Base-by-base conservation (phyloP, 1,139 yeast genomes). In the Pichia sp. region DNA sequence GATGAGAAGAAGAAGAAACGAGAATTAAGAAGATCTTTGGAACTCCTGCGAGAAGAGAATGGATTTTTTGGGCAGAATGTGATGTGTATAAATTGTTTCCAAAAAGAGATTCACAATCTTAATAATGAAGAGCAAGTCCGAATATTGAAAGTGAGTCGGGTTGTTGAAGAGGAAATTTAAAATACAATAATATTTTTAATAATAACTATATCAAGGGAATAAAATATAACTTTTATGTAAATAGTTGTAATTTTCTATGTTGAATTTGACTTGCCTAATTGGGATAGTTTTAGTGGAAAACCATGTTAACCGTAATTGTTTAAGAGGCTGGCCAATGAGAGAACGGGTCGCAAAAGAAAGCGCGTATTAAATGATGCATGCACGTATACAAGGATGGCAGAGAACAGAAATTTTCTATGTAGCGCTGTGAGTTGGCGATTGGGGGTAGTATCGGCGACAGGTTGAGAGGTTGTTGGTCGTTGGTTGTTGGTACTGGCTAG, bases 21-120 rank as follows among this genome's bases (percentile, higher is more conserved):
- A 35, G 48, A 39, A 25, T n/a, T 44, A 18, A 25, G 25, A 11
- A 36, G 18, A 30, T 36, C 47, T 10, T 29, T 47, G 8, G 9
- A 25, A 9, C 34, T 34, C 9, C 35, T 49, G 46, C 34, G 42
- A 33, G 18, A 40, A 18, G 46, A 40, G 44, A 43, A 50, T 10
- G 31, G 38, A 9, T 29, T 26, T 11, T 51, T 50, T 36, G 56
- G 56, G 3, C 40, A 33, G n/a, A 40, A 35, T 27, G 49, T 49
- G 7, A 30, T 51, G 7, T 53, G 56, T 37, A 11, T 47, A 4
- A 40, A 34, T 0, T 53, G 56, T 35, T 50, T 49, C 32, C n/a
- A 28, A 1, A 26, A 39, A n/a, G 55, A 50, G 31, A 11, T 48
- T n/a, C 2, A 9, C 2, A 8, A 32, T 1, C 10, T 49, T 27